These are phyloP conservation scores for Penicillium decumbens DNA, from an alignment of 2,329 filamentous ascomycete genomes.

Conservation along the genomic window DNA sequence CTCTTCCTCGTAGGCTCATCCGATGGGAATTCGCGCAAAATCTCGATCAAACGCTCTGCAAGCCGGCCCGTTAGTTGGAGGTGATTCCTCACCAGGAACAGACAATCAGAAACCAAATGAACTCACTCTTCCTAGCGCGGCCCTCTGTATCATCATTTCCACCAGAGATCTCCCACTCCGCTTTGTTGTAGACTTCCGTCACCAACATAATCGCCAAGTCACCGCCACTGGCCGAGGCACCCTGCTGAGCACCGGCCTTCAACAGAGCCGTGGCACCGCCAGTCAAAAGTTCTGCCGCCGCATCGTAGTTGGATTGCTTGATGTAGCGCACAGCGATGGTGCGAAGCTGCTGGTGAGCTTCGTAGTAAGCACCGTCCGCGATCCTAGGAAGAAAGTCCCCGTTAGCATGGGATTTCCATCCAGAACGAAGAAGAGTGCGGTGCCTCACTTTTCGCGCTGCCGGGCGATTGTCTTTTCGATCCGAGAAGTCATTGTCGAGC, in stretches of 20 bases:
- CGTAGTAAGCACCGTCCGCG: conserved; percentile 87
- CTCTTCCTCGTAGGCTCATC: conserved; percentile 90
- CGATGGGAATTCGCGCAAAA: conserved; percentile 72
- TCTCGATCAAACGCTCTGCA: conserved; percentile 62
- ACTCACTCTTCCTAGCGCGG: conserved; percentile 58
- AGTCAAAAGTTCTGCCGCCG: conserved; percentile 81
- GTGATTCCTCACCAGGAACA: neutral
- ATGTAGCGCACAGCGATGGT: conserved; percentile 92
- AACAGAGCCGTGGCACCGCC: conserved; percentile 80
- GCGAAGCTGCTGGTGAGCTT: conserved; percentile 96
- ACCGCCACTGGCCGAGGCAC: conserved; percentile 88
- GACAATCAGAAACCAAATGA: neutral
- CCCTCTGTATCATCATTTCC: conserved; percentile 53
- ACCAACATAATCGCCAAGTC: conserved; percentile 83
- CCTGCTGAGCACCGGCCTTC: conserved; percentile 58
- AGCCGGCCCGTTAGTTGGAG: neutral
- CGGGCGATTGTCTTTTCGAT: conserved; percentile 68
- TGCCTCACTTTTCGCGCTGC: conserved; percentile 68
- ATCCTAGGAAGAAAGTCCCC: conserved; percentile 54
- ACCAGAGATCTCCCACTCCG: conserved; percentile 61
- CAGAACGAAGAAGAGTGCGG: neutral
- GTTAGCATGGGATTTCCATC: conserved; percentile 11
- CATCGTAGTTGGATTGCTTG: conserved; percentile 76
- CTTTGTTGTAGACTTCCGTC: conserved; percentile 86
- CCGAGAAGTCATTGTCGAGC: conserved; percentile 37